These are phyloP conservation scores for Colletotrichum sp. DNA, from an alignment of 2,329 filamentous ascomycete genomes.

Conservation along the genomic window DNA sequence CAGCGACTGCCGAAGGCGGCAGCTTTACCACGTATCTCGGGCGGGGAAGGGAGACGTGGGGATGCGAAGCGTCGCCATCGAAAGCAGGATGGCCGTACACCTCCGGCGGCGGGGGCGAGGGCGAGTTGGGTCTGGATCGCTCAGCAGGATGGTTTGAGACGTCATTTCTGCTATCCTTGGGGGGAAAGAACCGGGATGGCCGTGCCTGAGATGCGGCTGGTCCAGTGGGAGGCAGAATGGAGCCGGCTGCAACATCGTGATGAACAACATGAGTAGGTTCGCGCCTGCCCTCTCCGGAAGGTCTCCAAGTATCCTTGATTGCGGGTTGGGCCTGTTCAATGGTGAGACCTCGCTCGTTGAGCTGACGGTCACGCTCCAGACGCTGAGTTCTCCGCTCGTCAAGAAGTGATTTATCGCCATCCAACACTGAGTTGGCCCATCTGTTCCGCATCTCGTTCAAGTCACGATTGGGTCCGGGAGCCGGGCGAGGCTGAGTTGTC, in stretches of 20 bases:
- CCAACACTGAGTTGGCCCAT: constrained; percentile 48
- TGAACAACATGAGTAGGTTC: constrained; percentile 33
- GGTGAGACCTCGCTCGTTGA: constrained; percentile 49
- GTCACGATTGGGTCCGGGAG: neutral
- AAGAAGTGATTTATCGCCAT: constrained; percentile 51
- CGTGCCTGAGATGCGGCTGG: constrained; percentile 48
- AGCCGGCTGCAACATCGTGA: constrained; percentile 21
- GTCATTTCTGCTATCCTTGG: constrained; percentile 53
- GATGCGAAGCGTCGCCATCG: constrained; percentile 67
- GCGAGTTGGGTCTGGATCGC: constrained; percentile 56
- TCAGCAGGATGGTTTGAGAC: constrained; percentile 35
- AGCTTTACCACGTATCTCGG: constrained; percentile 81
- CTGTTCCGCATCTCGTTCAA: constrained; percentile 32
- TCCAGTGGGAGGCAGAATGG: constrained; percentile 31
- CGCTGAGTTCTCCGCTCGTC: constrained; percentile 43
- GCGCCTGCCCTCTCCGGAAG: constrained; percentile 42
- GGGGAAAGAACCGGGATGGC: constrained; percentile 67
- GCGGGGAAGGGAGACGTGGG: constrained; percentile 73
- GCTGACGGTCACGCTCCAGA: constrained; percentile 46
- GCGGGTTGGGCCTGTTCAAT: constrained; percentile 49
- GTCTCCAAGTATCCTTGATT: constrained; percentile 62
- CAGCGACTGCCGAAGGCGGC: constrained; percentile 60
- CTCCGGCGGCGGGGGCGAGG: constrained; percentile 75
- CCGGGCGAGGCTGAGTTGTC: neutral
- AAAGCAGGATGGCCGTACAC: constrained; percentile 75